Evolutionary conservation across 139 green algal species (phyloP), one percentile per base, ranked within the genome.

Genomic region (Auxenochlorella pyrenoidosa): DNA sequence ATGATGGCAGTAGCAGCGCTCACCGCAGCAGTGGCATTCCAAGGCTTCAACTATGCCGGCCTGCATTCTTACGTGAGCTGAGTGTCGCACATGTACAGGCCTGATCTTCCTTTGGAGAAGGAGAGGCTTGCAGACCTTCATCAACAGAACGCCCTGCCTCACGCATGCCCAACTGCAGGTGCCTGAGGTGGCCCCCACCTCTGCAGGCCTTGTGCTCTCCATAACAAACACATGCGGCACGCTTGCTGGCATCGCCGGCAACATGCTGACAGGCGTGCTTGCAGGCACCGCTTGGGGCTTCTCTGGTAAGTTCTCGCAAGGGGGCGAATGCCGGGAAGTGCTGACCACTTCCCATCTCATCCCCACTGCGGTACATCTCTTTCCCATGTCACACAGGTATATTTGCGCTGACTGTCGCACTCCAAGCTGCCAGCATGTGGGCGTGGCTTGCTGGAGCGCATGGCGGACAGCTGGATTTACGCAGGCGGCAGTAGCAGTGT

Each of bases 221-320:
- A 59, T 96, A n/a, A 97, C 94, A 54, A 97, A 97, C 89, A 95
- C 80, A n/a, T 94, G 87, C 60, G 88, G 86, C 80, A 95, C 93
- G 6, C 22, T 89, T 32, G 87, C 88, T 18, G 95, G 95, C 10
- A 95, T 97, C 70, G 75, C 84, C 0, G 94, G 89, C 68, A 96
- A 94, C 87, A n/a, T 97, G 54, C 44, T 86, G 18, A 94, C 94
- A 3, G 94, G 94, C 8, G 58, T 68, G 26, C 82, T 95, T 58
- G 89, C 81, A 26, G 87, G 51, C 6, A 51, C 54, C 2, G 24
- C 40, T 16, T 38, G 34, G 16, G 83, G 89, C 4, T 92, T 86
- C 43, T 30, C 59, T 13, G 78, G 30, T 51, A n/a, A 34, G 78
- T 54, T 71, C 26, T 5, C 60, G 10, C 26, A 3, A 71, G 34